Base-by-base conservation (phyloP, 2,329 filamentous ascomycete species). In the Rasamsonia emersonii region DNA sequence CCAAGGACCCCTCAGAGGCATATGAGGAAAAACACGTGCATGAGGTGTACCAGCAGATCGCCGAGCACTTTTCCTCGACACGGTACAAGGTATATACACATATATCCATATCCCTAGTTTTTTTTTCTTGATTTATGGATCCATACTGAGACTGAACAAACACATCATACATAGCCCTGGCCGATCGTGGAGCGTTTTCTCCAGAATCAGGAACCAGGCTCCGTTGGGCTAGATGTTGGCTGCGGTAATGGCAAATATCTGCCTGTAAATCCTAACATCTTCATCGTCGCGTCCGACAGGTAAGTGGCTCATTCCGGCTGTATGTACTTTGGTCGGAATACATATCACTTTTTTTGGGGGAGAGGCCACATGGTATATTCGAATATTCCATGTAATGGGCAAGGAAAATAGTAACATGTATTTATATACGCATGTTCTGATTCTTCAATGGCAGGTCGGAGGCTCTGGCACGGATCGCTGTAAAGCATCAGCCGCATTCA, bases 161-260 rank as follows among this genome's bases (percentile, higher is more conserved):
- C 19, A 42, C 34, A 18, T 20, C 20, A 11, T 26, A 36, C 20
- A 18, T 40, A 80, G 75, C 86, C 91, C 39, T 98, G 91, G 91
- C 91, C 91, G 14, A 80, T 93, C 46, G 83, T 96, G 35, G 75
- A 86, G 41, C 67, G 68, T 20, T 96, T 95, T 56, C 72, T 96
- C 20, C 63, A 68, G 30, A 64, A 66, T 18, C 73, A 82, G 28
- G 54, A 69, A 0, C 62, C 77, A 9, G 89, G 88, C 16, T 73
- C 83, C 30, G 62, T 96, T 35, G 91, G 91, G 7, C 70, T 94
- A 18, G 91, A 98, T 59, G 71, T 96, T 35, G 91, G 91, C 39
- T 96, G 91, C 61, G 91, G 91, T 38, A 98, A 98, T 63, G 91
- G 91, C 45, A 96, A 96, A 68, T 95, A 96, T 57, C 67, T 96